Percentiles rank a stretch among this genome's conserved stretches.
These are phyloP conservation scores for Gloeopeniophorella convolvens DNA, from an alignment of 768 basidiomycete species.

Conservation along the genomic window DNA sequence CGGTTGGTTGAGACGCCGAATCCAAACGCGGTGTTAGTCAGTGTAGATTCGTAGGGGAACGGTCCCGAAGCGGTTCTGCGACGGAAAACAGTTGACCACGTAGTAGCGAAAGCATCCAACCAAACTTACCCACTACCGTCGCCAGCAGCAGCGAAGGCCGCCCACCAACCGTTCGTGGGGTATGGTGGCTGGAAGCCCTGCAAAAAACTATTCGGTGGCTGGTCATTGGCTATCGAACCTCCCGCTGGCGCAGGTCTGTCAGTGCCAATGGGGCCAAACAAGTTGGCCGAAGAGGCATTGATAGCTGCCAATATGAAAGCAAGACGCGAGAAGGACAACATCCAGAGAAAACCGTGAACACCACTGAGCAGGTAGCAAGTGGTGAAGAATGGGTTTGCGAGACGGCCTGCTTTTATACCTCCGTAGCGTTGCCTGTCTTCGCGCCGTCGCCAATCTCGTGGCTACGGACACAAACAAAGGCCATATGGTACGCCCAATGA, in stretches of 20 bases:
- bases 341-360: background rate
- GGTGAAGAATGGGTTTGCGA: too few species aligned
- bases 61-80: conserved; percentile 28
- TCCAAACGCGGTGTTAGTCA: conserved; percentile 25
- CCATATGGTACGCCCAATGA: too few species aligned
- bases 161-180: conserved; percentile 34
- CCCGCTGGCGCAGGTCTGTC: conserved; percentile 25
- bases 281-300: conserved; percentile 7
- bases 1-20: conserved; percentile 29
- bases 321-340: background rate
- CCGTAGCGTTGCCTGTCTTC: too few species aligned
- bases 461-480: too few species aligned
- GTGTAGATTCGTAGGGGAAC: conserved; percentile 29
- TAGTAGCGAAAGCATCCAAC: background rate
- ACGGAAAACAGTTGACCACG: background rate
- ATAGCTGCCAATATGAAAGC: background rate
- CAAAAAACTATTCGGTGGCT: conserved; percentile 31
- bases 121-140: conserved; percentile 24
- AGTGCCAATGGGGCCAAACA: conserved; percentile 27
- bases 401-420: too few species aligned
- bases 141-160: conserved; percentile 29
- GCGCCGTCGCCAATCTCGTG: too few species aligned
- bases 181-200: conserved; percentile 30
- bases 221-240: conserved; percentile 24
- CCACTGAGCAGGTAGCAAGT: too few species aligned